Percentiles rank a stretch among this genome's conserved stretches.
Conservation (phyloP, 2,329 filamentous ascomycete species). For the Colletotrichum sp. region DNA sequence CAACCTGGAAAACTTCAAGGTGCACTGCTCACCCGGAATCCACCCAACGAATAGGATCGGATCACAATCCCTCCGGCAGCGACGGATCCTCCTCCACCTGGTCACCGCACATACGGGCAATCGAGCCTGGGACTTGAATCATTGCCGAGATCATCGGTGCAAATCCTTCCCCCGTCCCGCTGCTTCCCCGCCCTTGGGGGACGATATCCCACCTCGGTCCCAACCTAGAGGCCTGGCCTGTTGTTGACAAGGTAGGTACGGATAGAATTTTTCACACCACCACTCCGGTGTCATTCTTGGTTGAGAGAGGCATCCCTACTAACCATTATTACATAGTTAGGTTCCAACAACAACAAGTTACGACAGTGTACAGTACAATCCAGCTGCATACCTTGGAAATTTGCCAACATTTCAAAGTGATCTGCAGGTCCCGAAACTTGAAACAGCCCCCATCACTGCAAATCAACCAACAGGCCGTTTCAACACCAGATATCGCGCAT, state of each 20-base stretch:
- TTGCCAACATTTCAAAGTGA: neutral
- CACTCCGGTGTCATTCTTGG: neutral
- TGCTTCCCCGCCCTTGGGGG: neutral
- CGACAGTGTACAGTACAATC: neutral
- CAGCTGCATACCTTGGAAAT: neutral
- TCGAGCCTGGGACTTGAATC: neutral
- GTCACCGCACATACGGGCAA: neutral
- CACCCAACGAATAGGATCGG: neutral
- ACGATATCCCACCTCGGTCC: neutral
- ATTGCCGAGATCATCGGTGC: neutral
- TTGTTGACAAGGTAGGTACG: neutral
- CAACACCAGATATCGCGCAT: neutral
- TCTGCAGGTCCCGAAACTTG: neutral
- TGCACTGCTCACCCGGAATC: neutral
- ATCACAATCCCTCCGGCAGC: neutral
- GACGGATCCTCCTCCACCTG: neutral
- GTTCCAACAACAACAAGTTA: neutral
- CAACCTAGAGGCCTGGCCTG: neutral
- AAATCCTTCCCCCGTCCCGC: neutral
- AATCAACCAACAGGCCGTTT: neutral
- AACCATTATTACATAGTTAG: neutral
- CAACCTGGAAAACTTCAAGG: neutral
- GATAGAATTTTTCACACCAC: neutral
- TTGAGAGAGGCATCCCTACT: neutral
- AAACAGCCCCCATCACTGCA: conserved; percentile 8